Base-by-base conservation (phyloP, 208 protist genomes). In the Leishmania mexicana region DNA sequence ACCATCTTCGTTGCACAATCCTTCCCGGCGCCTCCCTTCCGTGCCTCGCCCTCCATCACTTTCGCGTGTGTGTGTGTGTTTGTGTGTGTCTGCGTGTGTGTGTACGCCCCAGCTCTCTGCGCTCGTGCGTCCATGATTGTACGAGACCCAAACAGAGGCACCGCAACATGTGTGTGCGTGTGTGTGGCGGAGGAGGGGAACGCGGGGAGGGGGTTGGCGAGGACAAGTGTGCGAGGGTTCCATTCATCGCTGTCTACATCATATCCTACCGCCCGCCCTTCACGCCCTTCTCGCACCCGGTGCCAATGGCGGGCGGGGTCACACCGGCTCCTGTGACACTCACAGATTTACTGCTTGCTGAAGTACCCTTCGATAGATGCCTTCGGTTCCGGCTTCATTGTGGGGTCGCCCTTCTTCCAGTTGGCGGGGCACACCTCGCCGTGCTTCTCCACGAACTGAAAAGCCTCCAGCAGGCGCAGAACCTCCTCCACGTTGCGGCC, bases 401-500 rank as follows among this genome's bases (percentile, higher is more conserved):
- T 98, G 57, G 88, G 84, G 47, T 35, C 72, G 53, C 97, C 98
- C 24, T 95, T 92, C 83, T 92, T 97, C 98, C 98, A 99, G 90
- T 96, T 97, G 13, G 95, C 97, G 42, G 98, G 98, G 89, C 97
- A 99, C 74, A 99, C 97, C 88, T 99, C 97, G 54, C 95, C 98
- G 84, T 99, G 90, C 81, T 97, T 84, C 84, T 99, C 99, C 51
- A 94, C 91, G 83, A 93, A 99, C 90, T 99, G 96, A 88, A 99
- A 98, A 62, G 98, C 99, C 90, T 99, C 80, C 42, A 99, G 86
- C 15, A 99, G 90, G 76, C 99, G 94, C 15, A 99, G 84, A 65
- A 95, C 91, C 90, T 99, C 99, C 4, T 99, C 97, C 40, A 99
- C 95, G 77, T 82, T 95, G 84, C 98, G 92, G 71, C 98, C 98